Evolutionary conservation across 306 rosid genomes (phyloP).

Genomic region (Cicer bijugum): DNA sequence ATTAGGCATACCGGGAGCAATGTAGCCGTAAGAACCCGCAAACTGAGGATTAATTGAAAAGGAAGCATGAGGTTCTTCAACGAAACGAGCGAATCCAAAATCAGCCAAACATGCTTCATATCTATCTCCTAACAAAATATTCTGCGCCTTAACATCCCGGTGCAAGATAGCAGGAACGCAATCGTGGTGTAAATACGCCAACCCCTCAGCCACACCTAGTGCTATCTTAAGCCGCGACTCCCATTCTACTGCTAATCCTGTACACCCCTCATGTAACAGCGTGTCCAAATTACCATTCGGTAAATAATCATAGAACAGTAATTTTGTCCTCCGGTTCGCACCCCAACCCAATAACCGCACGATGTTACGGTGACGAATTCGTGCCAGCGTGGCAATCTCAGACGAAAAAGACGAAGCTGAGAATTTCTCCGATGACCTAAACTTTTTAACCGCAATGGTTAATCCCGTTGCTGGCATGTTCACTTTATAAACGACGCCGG

Average conservation of each 20-base stretch:
- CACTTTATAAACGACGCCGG: conserved; percentile 80
- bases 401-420: conserved; percentile 83
- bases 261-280: conserved; percentile 71
- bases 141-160: conserved; percentile 87
- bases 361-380: conserved; percentile 89
- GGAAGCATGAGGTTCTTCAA: conserved; percentile 67
- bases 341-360: conserved; percentile 90
- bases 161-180: conserved; percentile 92
- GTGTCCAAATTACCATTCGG: conserved; percentile 68
- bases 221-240: conserved; percentile 89
- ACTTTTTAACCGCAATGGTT: conserved; percentile 70
- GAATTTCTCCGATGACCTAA: conserved; percentile 59
- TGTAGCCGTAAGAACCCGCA: conserved; percentile 94
- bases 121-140: conserved; percentile 73
- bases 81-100: conserved; percentile 83
- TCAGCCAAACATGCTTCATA: conserved; percentile 89
- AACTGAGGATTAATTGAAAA: conserved; percentile 73
- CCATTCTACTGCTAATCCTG: conserved; percentile 73
- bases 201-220: conserved; percentile 79
- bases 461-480: conserved; percentile 56
- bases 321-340: conserved; percentile 69
- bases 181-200: conserved; percentile 88
- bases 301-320: conserved; percentile 74
- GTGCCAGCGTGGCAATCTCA: conserved; percentile 79
- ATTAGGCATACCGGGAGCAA: conserved; percentile 78